Percentiles rank a stretch among this genome's conserved stretches.
Conservation (phyloP, 306 rosid species). For the Erythrophleum fordii region DNA sequence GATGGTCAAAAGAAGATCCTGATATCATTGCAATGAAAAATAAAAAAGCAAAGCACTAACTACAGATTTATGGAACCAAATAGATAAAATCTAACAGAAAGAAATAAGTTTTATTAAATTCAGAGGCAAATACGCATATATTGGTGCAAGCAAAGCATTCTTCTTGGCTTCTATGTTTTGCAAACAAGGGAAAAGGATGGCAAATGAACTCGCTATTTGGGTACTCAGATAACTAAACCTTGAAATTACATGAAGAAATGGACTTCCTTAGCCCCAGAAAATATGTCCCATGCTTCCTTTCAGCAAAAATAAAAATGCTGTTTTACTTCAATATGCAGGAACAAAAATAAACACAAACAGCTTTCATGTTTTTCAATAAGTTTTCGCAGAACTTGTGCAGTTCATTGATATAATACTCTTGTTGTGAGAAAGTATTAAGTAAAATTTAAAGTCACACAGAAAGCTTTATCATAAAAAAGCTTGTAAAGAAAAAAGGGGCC, state of each 20-base stretch:
- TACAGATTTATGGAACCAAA: background rate
- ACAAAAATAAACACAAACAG: background rate
- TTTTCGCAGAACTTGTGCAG: background rate
- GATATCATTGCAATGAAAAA: background rate
- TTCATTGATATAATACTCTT: background rate
- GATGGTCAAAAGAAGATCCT: slow-evolving; percentile 12
- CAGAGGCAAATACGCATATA: background rate
- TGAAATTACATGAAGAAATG: background rate
- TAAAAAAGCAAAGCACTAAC: background rate
- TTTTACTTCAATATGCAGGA: background rate
- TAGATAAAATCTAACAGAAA: background rate
- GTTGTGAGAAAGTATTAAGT: background rate
- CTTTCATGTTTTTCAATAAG: background rate
- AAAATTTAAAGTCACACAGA: background rate
- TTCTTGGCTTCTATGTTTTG: background rate
- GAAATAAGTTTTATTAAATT: background rate
- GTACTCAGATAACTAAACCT: background rate
- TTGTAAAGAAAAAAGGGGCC: background rate
- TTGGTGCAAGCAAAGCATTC: background rate
- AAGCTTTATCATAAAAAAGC: background rate
- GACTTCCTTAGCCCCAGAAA: background rate
- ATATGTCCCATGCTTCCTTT: background rate
- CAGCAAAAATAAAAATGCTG: background rate
- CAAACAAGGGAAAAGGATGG: background rate
- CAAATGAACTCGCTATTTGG: background rate